These are phyloP conservation scores for Ophiostoma sp. DNA, from an alignment of 2,329 filamentous ascomycete genomes.

Conservation along the genomic window DNA sequence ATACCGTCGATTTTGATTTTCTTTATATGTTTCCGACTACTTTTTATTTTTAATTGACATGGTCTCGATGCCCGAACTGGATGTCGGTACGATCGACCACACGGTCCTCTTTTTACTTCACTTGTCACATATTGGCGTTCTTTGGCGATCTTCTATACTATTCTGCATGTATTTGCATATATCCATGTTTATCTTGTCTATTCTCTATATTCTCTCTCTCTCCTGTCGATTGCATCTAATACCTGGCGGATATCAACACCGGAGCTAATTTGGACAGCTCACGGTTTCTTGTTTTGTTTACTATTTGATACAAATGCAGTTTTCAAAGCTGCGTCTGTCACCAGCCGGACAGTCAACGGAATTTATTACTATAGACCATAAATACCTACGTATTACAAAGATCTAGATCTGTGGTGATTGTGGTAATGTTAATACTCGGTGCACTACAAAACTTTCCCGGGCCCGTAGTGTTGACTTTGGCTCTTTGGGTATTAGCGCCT, in stretches of 20 bases:
- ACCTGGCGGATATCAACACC: background rate
- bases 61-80: slow-evolving; percentile 21
- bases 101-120: background rate
- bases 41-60: slow-evolving; percentile 3
- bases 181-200: background rate
- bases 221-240: background rate
- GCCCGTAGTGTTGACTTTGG: background rate
- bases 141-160: background rate
- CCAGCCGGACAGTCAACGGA: background rate
- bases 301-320: background rate
- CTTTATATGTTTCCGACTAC: background rate
- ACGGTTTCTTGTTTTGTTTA: background rate
- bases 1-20: background rate
- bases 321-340: background rate
- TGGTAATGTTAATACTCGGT: background rate
- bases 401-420: background rate
- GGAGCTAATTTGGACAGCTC: background rate
- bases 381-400: no score
- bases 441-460: background rate
- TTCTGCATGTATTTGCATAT: background rate
- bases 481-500: background rate
- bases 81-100: slow-evolving; percentile 16
- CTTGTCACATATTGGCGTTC: slow-evolving; percentile 8
- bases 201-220: background rate
- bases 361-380: background rate